Percentiles rank a stretch among this genome's conserved stretches.
Evolutionary conservation across 1,284 basidiomycete genomes (phyloP).

Genomic region (Farysia itapuensis): DNA sequence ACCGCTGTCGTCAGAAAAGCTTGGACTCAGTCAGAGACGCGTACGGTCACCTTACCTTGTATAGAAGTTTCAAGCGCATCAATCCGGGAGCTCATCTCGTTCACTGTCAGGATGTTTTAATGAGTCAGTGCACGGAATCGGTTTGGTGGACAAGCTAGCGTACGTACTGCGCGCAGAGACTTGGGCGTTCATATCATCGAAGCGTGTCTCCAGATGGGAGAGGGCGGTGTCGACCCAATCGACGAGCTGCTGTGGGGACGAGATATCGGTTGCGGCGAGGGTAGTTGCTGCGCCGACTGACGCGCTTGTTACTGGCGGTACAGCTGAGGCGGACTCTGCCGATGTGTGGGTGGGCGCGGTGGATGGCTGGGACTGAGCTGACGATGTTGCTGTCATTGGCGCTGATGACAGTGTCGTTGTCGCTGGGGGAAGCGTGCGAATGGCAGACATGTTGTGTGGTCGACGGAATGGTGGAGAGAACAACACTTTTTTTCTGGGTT

Average conservation of each 20-base stretch:
- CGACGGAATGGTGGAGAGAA: too few species aligned
- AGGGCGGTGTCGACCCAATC: slow-evolving; percentile 57
- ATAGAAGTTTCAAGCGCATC: slow-evolving; percentile 54
- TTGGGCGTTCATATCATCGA: slow-evolving; percentile 49
- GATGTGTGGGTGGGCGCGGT: too few species aligned
- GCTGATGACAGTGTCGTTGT: too few species aligned
- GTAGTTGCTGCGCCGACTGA: background rate
- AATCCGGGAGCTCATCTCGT: slow-evolving; percentile 55
- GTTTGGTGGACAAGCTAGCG: background rate
- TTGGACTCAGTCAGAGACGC: too few species aligned
- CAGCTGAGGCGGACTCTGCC: slow-evolving; percentile 2
- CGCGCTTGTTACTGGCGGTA: background rate
- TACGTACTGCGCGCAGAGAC: slow-evolving; percentile 53
- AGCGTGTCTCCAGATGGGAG: slow-evolving; percentile 46
- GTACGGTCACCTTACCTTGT: too few species aligned
- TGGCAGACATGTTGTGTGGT: too few species aligned
- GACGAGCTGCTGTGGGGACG: slow-evolving; percentile 52
- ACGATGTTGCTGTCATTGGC: too few species aligned
- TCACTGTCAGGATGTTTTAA: slow-evolving; percentile 32
- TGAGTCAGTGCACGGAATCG: background rate
- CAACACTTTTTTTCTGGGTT: too few species aligned
- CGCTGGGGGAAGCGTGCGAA: too few species aligned
- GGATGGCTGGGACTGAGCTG: too few species aligned
- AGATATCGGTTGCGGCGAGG: slow-evolving; percentile 34
- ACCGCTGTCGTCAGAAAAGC: too few species aligned